Base-by-base conservation (phyloP, 2,329 filamentous ascomycete species). In the Monilinia fructigena region DNA sequence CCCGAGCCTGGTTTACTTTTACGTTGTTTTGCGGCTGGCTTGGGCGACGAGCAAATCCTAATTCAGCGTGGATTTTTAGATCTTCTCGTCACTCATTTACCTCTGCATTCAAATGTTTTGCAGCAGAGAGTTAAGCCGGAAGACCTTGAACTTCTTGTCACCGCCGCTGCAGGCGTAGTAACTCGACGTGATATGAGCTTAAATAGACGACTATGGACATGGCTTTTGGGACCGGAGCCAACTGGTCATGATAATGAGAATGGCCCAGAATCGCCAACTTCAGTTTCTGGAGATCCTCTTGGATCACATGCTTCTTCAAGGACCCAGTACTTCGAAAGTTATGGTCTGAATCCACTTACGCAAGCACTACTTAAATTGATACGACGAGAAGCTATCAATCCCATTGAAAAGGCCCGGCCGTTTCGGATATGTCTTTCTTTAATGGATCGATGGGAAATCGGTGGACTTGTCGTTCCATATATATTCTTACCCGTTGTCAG, bases 391-490 rank as follows among this genome's bases (percentile, higher is more conserved):
- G 76, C 78, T 54, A 76, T 74, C 6, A 81, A 81, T 65, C 84
- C 90, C 0, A 77, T 84, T 0, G 92, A 96, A 74, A 85, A 88
- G 75, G 92, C 93, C 26, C 88, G 88, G 50, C 94, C 95, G 0
- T 97, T 96, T 75, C 88, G 93, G 66, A 92, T 98, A 69, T 96
- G 93, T 74, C 83, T 98, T 2, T 97, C 96, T 20, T 82, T 99
- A 63, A 98, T 99, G 95, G 95, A 99, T 78, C 88, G 93, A 67
- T 98, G 93, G 93, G 95, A 99, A 76, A 94, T 99, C 70, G 95
- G 95, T 40, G 92, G 92, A 1, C 82, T 94, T 23, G 88, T 99
- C 56, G 89, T 98, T 1, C 91, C 93, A 0, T 89, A 92, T 68
- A 86, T 98, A 18, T 98, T 99, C 74, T 81, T 97, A 18, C 91